These are phyloP conservation scores for Eucalyptus regnans DNA, from an alignment of 345 rosid species.

Conservation along the genomic window DNA sequence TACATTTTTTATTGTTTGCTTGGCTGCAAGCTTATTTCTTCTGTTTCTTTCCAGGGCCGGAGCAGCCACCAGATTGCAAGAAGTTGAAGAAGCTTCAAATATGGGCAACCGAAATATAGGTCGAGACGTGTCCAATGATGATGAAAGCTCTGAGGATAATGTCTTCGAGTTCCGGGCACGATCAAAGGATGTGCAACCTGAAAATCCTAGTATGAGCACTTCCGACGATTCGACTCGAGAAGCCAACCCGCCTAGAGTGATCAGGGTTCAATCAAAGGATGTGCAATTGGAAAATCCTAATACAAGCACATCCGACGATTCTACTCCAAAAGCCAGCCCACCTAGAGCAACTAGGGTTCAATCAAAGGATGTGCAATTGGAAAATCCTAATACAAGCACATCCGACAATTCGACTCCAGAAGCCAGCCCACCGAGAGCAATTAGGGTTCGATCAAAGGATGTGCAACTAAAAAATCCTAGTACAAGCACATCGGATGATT, in stretches of 20 bases:
- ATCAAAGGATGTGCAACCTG: too few relatives aligned
- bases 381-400: not conserved
- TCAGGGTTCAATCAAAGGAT: too few relatives aligned
- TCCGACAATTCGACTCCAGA: not conserved
- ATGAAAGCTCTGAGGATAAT: too few relatives aligned
- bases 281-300: too few relatives aligned
- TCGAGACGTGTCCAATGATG: not conserved
- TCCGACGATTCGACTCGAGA: too few relatives aligned
- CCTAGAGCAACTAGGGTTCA: too few relatives aligned
- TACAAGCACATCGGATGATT: not conserved
- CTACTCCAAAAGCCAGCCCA: too few relatives aligned
- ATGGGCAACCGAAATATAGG: not conserved
- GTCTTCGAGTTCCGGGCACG: too few relatives aligned
- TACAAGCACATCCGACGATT: not conserved
- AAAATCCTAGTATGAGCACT: too few relatives aligned
- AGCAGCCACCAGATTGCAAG: not conserved
- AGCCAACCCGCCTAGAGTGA: too few relatives aligned
- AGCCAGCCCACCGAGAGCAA: not conserved
- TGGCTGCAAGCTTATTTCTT: not conserved
- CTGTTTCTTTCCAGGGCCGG: not conserved
- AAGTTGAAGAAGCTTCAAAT: not conserved
- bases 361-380: fast-evolving
- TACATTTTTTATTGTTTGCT: not conserved
- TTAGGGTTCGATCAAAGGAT: not conserved
- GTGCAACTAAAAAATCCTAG: not conserved